Evolutionary conservation across 192 early-diverging fungal species (phyloP).

Genomic region (Geranomyces michiganensis): DNA sequence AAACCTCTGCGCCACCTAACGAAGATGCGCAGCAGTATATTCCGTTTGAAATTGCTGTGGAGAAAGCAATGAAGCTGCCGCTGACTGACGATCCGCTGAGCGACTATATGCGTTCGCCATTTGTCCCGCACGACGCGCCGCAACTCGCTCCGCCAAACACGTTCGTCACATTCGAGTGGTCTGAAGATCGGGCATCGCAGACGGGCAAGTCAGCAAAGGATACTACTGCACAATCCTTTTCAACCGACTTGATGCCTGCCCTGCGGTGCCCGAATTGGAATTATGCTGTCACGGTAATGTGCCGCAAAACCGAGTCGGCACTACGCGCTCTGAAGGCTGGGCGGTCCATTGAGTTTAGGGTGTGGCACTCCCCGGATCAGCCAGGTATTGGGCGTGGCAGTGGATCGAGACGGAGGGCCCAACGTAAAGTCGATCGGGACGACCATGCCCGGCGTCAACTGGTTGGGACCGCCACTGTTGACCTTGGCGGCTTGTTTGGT

Average conservation of each 20-base stretch:
- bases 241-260: slow-evolving; percentile 19
- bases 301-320: slow-evolving; percentile 19
- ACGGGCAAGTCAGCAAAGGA: neutral
- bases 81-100: slow-evolving; percentile 20
- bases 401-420: neutral
- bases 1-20: neutral
- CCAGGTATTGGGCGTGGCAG: neutral
- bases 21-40: slow-evolving; percentile 14
- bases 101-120: slow-evolving; percentile 21
- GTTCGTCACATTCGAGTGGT: slow-evolving; percentile 33
- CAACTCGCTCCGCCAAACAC: slow-evolving; percentile 28
- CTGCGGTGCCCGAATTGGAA: slow-evolving; percentile 29
- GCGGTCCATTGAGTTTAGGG: slow-evolving; percentile 17
- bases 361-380: slow-evolving; percentile 30
- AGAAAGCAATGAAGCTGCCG: slow-evolving; percentile 36
- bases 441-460: slow-evolving; percentile 9
- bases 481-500: slow-evolving; percentile 36
- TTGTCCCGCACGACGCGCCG: slow-evolving; percentile 5
- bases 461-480: slow-evolving; percentile 32
- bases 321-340: slow-evolving; percentile 24
- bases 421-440: neutral
- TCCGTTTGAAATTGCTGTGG: slow-evolving; percentile 36
- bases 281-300: slow-evolving; percentile 1
- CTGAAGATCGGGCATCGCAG: neutral
- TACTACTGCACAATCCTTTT: slow-evolving; percentile 3